Evolutionary conservation across 352 stramenopile species (phyloP).

Genomic region (Phytophthora fragariae): DNA sequence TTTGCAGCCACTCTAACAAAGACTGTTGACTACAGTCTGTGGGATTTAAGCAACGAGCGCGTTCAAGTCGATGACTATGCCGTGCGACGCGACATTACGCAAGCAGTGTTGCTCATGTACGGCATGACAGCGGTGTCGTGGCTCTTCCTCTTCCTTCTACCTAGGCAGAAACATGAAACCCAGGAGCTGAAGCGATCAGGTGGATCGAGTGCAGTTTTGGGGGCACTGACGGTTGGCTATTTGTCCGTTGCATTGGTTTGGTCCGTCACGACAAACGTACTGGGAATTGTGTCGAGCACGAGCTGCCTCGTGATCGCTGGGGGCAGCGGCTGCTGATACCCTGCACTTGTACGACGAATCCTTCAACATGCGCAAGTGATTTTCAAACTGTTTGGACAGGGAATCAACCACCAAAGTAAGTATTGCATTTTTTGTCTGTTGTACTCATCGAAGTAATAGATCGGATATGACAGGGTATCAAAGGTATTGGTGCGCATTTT

Average conservation of each 20-base stretch:
- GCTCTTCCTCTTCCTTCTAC: slow-evolving; percentile 40
- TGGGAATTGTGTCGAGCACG: slow-evolving; percentile 20
- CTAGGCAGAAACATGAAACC: slow-evolving; percentile 38
- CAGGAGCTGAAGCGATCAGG: slow-evolving; percentile 34
- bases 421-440: too few species aligned
- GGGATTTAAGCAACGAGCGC: slow-evolving; percentile 38
- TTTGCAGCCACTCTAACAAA: slow-evolving; percentile 34
- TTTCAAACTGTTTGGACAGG: too few species aligned
- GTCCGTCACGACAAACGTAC: slow-evolving; percentile 45
- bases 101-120: slow-evolving; percentile 43
- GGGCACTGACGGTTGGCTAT: slow-evolving; percentile 39
- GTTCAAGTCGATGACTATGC: slow-evolving; percentile 37
- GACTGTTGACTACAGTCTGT: slow-evolving; percentile 25
- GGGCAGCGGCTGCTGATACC: slow-evolving; percentile 33
- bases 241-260: slow-evolving; percentile 40
- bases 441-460: too few species aligned
- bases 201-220: slow-evolving; percentile 34
- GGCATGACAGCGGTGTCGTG: slow-evolving; percentile 35
- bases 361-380: too few species aligned
- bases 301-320: slow-evolving; percentile 35
- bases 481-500: too few species aligned
- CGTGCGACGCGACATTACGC: slow-evolving; percentile 2
- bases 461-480: too few species aligned
- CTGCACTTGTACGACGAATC: too few species aligned
- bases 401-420: too few species aligned